phyloP scores from a whole-genome alignment of 768 basidiomycete genomes.

The Termitomyces sp. region DNA sequence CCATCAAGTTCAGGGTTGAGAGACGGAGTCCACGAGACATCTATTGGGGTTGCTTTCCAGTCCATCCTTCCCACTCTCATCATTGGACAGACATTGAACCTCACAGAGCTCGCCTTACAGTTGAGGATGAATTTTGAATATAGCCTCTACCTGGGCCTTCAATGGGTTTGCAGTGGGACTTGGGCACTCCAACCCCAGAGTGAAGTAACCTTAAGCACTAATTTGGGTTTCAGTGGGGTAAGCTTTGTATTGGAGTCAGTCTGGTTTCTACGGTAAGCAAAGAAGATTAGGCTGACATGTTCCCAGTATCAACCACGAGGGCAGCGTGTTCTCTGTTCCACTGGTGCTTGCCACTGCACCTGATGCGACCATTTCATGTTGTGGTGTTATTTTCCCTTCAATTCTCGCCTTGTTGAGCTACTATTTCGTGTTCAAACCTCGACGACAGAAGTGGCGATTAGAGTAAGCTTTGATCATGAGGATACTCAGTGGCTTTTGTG shows the following conservation, averaged over 20 bases:
- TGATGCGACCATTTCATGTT: conserved; percentile 44
- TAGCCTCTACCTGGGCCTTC: conserved; percentile 38
- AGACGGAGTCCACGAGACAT: conserved; percentile 42
- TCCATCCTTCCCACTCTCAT: conserved; percentile 44
- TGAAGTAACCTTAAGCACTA: conserved; percentile 41
- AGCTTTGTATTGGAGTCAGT: conserved; percentile 57
- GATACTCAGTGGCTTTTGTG: not conserved
- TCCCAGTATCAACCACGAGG: conserved; percentile 49
- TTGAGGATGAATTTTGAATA: conserved; percentile 47
- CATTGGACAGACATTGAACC: conserved; percentile 47
- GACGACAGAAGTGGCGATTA: conserved; percentile 47
- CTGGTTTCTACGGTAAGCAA: conserved; percentile 1
- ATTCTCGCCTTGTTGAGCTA: conserved; percentile 46
- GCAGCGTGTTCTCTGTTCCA: conserved; percentile 56
- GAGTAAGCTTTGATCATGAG: conserved; percentile 34
- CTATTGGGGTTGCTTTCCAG: conserved; percentile 45
- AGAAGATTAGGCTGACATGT: conserved; percentile 1
- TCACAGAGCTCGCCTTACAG: conserved; percentile 54
- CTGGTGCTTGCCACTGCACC: conserved; percentile 51
- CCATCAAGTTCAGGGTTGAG: conserved; percentile 54
- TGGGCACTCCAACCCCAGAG: conserved; percentile 43
- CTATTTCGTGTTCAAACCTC: conserved; percentile 54
- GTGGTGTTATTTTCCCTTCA: conserved; percentile 53
- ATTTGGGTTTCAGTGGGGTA: conserved; percentile 44
- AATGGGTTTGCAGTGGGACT: conserved; percentile 38